Evolutionary conservation across 2,329 filamentous ascomycete genomes (phyloP), one percentile per base, ranked within the genome.

Genomic region (Aureobasidium melanogenum): DNA sequence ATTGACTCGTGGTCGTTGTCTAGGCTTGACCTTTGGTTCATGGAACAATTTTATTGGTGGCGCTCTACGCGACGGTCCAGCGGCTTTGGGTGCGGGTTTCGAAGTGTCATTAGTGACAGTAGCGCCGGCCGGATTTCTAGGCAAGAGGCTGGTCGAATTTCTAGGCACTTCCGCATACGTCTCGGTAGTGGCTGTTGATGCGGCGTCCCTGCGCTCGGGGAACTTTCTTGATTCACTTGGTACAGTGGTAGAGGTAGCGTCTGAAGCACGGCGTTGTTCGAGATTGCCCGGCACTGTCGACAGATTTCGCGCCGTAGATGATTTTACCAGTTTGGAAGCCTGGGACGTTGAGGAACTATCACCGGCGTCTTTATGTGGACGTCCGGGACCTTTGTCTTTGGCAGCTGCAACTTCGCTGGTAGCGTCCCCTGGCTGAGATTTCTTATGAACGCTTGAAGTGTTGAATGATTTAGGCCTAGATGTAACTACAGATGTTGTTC

Each of bases 1-100:
- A 26, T 61, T 66, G 14, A 68, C 67, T 22, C 65, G 30, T 26
- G 41, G n/a, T 7, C 54, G 41, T 26, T 57, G 54, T 41, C 41
- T 57, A 4, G 28, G 12, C 19, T 26, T 46, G 30, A 15, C 41
- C 19, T 34, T 46, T 7, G 46, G 30, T 12, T 47, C 54, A 24
- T 38, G n/a, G 30, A 57, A 57, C 14, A 57, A 15, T 3, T 44
- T 57, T 12, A 57, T 57, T 2, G 54, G 41, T 26, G 52, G 10
- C n/a, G 22, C 10, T 47, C 19, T 26, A 10, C 38, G 38, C 44
- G 52, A 56, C 14, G 38, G 52, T 15, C 38, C 52, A 44, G 52
- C 26, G 34, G n/a, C 5, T 44, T 9, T 43, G 5, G 12, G 17
- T 34, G 8, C 19, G 30, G 24, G 5, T 12, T 41, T 41, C 5